A percentile compares a stretch with the other conserved stretches of the same genome.
Evolutionary conservation across 768 basidiomycete species (phyloP).

Genomic region (Leccinum truebloodii): DNA sequence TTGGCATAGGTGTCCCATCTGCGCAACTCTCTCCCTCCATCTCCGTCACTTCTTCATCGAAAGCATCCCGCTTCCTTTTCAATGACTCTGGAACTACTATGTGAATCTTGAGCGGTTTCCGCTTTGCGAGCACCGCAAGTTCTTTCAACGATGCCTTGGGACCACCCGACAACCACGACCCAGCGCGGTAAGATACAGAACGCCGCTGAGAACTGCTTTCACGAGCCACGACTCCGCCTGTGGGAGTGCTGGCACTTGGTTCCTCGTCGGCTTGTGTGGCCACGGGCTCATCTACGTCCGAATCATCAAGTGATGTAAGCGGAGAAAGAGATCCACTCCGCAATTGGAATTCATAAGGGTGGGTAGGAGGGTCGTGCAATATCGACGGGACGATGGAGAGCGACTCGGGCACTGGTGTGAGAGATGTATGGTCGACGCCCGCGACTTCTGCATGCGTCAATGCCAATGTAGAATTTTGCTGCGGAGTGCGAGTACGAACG

Average conservation of each 20-base stretch:
- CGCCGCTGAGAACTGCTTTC: background rate
- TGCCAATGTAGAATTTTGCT: background rate
- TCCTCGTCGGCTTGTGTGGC: background rate
- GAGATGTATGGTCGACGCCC: background rate
- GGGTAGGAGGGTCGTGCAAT: conserved; percentile 1
- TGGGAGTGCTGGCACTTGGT: background rate
- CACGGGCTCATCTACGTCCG: background rate
- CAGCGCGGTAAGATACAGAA: background rate
- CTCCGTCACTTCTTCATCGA: background rate
- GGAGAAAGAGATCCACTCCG: conserved; percentile 12
- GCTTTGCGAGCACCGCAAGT: conserved; percentile 17
- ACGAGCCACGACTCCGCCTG: background rate
- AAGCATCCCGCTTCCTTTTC: conserved; percentile 12
- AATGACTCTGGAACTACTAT: conserved; percentile 6
- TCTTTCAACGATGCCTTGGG: conserved; percentile 21
- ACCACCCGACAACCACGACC: conserved; percentile 15
- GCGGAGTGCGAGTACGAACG: background rate
- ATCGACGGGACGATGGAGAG: conserved; percentile 15
- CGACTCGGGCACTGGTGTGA: background rate
- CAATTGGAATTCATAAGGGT: background rate
- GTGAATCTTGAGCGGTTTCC: conserved; percentile 11
- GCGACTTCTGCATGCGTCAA: background rate
- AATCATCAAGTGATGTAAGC: conserved; percentile 17
- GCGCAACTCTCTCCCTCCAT: background rate
- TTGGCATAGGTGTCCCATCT: background rate